phyloP scores from a whole-genome alignment of 768 basidiomycete species.

The Leccinellum luteum region DNA sequence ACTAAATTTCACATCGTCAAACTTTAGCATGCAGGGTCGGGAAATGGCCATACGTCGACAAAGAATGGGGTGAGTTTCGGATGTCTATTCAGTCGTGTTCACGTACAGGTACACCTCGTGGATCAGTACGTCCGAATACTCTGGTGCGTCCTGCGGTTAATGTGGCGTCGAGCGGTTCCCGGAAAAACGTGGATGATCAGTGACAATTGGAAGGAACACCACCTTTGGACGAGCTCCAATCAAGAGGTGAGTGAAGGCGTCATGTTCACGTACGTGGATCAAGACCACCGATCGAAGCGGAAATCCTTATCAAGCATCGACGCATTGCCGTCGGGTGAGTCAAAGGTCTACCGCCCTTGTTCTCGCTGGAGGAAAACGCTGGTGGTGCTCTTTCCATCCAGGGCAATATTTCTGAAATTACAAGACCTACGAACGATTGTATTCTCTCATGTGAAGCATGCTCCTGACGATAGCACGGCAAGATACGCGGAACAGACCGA shows the following conservation, averaged over 20 bases:
- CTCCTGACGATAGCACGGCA: not conserved
- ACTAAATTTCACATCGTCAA: not conserved
- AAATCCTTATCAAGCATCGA: not conserved
- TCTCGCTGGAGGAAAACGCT: not conserved
- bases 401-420: not conserved
- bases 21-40: not conserved
- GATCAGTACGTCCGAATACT: not conserved
- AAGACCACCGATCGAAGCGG: too few species aligned
- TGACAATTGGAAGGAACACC: too few species aligned
- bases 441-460: not conserved
- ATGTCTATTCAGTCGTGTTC: not conserved
- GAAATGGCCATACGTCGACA: not conserved
- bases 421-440: not conserved
- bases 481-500: not conserved
- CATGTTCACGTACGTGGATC: not conserved
- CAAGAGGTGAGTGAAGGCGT: not conserved
- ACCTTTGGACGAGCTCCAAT: not conserved
- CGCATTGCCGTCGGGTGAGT: not conserved
- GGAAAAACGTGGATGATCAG: not conserved
- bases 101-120: not conserved
- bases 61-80: not conserved
- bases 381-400: not conserved
- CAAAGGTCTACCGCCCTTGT: not conserved
- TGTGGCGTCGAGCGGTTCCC: not conserved
- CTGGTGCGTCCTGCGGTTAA: not conserved